These are phyloP conservation scores for Colletotrichum liriopes DNA, from an alignment of 2,329 filamentous ascomycete genomes.

Conservation along the genomic window DNA sequence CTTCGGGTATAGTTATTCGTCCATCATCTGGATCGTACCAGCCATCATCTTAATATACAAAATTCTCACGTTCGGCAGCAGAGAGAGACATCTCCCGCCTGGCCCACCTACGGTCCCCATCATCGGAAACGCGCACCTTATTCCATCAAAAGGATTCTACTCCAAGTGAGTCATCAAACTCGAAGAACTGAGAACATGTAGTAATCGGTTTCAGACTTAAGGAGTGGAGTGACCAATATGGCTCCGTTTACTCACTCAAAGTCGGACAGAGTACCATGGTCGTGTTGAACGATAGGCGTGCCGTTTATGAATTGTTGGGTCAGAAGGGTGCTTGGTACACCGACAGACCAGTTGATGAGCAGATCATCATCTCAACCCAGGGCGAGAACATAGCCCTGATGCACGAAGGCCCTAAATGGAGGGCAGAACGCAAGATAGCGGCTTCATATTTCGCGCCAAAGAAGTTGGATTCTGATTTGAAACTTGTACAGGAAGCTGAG, in stretches of 20 bases:
- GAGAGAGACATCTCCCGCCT: slow-evolving; percentile 32
- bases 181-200: no score
- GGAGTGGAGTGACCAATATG: slow-evolving; percentile 60
- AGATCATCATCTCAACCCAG: neutral
- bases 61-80: slow-evolving; percentile 21
- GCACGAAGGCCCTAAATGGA: slow-evolving; percentile 63
- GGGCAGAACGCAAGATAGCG: slow-evolving; percentile 59
- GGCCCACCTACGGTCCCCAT: slow-evolving; percentile 59
- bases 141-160: slow-evolving; percentile 31
- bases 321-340: slow-evolving; percentile 61
- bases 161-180: slow-evolving; percentile 26
- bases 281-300: slow-evolving; percentile 57
- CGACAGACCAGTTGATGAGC: slow-evolving; percentile 52
- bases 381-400: slow-evolving; percentile 51
- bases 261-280: slow-evolving; percentile 57
- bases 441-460: slow-evolving; percentile 63
- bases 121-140: slow-evolving; percentile 56
- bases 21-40: slow-evolving; percentile 12
- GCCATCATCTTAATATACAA: slow-evolving; percentile 5
- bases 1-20: neutral
- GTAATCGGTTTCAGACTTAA: slow-evolving; percentile 52
- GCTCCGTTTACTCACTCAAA: slow-evolving; percentile 60
- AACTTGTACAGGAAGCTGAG: slow-evolving; percentile 65
- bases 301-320: slow-evolving; percentile 61
- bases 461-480: slow-evolving; percentile 55